Conservation (phyloP, 805 yeast species). For the Sugiyamaella floridensis region DNA sequence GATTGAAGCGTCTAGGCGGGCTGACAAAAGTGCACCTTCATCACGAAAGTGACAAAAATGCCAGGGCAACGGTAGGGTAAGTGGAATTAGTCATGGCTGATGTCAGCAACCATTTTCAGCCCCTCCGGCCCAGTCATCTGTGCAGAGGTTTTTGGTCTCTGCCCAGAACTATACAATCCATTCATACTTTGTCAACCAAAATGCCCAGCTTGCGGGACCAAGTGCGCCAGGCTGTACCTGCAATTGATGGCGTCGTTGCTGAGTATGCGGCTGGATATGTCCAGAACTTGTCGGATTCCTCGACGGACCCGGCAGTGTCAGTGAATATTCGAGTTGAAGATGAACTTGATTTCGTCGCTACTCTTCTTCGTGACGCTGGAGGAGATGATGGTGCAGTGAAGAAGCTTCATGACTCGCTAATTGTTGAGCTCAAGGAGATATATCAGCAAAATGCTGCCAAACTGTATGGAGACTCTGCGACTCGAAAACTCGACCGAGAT, state of each 20-base stretch:
- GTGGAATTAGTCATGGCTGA: background rate
- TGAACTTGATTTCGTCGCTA: constrained; percentile 63
- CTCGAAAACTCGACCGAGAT: constrained; percentile 66
- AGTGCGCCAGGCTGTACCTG: constrained; percentile 79
- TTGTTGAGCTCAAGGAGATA: constrained; percentile 43
- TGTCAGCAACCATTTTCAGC: background rate
- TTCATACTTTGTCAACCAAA: background rate
- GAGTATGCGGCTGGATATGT: constrained; percentile 90
- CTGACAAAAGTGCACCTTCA: background rate
- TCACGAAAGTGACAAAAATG: background rate
- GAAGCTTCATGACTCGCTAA: constrained; percentile 45
- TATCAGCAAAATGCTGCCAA: constrained; percentile 64
- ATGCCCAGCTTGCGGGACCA: constrained; percentile 33
- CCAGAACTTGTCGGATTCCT: constrained; percentile 67
- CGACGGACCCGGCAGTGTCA: constrained; percentile 74
- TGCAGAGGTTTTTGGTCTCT: too few relatives aligned
- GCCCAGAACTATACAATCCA: background rate
- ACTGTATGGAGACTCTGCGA: constrained; percentile 73
- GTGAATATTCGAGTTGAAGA: constrained; percentile 50
- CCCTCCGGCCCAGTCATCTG: background rate
- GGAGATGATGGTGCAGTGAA: constrained; percentile 55
- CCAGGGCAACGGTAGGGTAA: background rate
- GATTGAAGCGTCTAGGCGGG: background rate
- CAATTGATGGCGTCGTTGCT: constrained; percentile 78
- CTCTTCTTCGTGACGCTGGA: constrained; percentile 73